phyloP scores from a whole-genome alignment of 2,329 filamentous ascomycete species.

The Botrytis galanthina region DNA sequence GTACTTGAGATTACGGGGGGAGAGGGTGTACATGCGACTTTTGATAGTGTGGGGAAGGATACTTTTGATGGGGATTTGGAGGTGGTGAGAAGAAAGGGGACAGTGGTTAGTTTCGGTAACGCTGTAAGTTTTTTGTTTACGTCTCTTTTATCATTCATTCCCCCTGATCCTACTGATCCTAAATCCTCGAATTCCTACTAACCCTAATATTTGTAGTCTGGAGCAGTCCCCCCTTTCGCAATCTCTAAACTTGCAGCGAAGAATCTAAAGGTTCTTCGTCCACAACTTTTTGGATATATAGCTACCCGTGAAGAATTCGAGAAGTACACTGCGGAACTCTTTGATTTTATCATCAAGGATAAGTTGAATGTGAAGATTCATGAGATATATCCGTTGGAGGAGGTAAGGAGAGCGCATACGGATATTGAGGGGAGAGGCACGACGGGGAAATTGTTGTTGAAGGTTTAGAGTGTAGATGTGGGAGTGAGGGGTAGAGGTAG shows the following conservation, averaged over 20 bases:
- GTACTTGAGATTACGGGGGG: constrained; percentile 70
- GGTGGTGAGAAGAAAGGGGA: constrained; percentile 73
- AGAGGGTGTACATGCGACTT: constrained; percentile 72
- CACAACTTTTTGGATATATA: constrained; percentile 70
- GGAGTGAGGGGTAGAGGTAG: too few species aligned
- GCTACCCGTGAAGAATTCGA: constrained; percentile 68
- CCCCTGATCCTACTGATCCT: neutral
- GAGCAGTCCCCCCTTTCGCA: constrained; percentile 64
- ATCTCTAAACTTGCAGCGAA: constrained; percentile 62
- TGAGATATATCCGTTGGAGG: constrained; percentile 71
- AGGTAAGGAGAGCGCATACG: constrained; percentile 68
- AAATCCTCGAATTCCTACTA: neutral
- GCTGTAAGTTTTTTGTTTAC: constrained; percentile 50
- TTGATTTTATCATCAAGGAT: constrained; percentile 65
- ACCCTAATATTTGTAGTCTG: constrained; percentile 20
- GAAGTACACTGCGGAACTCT: constrained; percentile 68
- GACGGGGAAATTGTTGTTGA: constrained; percentile 77
- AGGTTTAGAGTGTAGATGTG: constrained; percentile 43
- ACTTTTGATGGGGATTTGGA: constrained; percentile 81
- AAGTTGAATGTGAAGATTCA: constrained; percentile 73
- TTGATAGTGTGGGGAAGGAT: constrained; percentile 81
- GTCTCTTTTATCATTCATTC: too few species aligned
- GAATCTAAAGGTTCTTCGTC: constrained; percentile 74
- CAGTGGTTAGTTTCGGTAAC: constrained; percentile 77
- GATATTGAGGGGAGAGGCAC: constrained; percentile 82